Conservation (phyloP, 495 filamentous ascomycete genomes). For the Rusavskia elegans region DNA sequence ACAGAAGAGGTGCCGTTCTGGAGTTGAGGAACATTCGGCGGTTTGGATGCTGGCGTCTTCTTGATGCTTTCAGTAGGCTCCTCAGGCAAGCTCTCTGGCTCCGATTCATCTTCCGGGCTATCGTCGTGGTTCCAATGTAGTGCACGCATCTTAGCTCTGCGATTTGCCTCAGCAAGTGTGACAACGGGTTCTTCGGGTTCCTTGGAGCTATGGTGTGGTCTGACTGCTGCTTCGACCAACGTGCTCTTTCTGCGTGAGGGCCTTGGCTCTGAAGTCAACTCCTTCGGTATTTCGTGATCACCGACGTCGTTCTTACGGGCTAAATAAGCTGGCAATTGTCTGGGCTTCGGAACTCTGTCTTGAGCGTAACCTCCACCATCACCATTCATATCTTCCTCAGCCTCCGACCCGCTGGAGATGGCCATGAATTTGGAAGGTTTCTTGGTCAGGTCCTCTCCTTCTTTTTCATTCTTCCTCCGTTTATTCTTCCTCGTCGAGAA, state of each 20-base stretch:
- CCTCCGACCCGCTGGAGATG: conserved; percentile 11
- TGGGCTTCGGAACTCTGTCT: conserved; percentile 28
- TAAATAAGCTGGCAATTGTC: conserved; percentile 62
- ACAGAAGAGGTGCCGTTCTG: not conserved
- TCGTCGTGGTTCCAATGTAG: conserved; percentile 9
- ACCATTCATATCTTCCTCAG: not conserved
- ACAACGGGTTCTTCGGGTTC: not conserved
- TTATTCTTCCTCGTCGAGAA: conserved; percentile 8
- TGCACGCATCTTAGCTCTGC: conserved; percentile 14
- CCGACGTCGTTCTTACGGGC: conserved; percentile 1
- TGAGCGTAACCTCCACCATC: not conserved
- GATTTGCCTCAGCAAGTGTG: conserved; percentile 11
- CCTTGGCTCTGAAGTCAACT: not conserved
- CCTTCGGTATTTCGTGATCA: not conserved
- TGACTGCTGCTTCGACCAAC: not conserved
- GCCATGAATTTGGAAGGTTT: conserved; percentile 4
- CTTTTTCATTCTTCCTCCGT: conserved; percentile 1
- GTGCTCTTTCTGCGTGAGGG: not conserved
- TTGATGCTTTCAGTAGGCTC: not conserved
- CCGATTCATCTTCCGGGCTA: not conserved
- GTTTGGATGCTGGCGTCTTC: not conserved
- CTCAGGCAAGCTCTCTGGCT: not conserved
- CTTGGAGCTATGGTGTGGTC: not conserved
- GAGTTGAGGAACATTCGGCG: not conserved
- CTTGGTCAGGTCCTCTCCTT: not conserved